Evolutionary conservation across 257 asterid species (phyloP).

Genomic region (Nicotiana sylvestris): DNA sequence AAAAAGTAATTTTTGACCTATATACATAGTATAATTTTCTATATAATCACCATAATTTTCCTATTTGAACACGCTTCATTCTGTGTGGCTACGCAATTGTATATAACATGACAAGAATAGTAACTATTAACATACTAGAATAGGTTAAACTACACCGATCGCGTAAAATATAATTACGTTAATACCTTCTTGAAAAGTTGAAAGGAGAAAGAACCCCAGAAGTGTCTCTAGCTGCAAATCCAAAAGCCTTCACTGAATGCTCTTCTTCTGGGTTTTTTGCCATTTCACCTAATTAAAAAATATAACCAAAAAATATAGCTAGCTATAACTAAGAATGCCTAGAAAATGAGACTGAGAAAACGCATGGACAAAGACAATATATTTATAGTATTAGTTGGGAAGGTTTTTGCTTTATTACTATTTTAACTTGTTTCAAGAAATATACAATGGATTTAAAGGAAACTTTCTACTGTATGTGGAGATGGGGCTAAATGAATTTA

Average conservation of each 20-base stretch:
- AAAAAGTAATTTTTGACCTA: too few species aligned
- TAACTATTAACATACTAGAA: not conserved
- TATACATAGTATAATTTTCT: too few species aligned
- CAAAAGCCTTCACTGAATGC: not conserved
- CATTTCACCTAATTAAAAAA: not conserved
- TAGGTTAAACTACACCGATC: not conserved
- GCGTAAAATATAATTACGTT: accelerated
- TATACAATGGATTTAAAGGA: not conserved
- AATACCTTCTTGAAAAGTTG: conserved; percentile 27
- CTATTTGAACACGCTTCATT: too few species aligned
- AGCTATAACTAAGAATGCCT: not conserved
- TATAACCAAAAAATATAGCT: not conserved
- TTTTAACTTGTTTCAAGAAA: not conserved
- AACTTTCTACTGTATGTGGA: not conserved
- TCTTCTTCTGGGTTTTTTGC: not conserved
- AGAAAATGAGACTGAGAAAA: not conserved
- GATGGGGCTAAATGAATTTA: not conserved
- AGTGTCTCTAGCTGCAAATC: conserved; percentile 20
- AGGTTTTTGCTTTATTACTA: not conserved
- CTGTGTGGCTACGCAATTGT: too few species aligned
- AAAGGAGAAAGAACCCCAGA: conserved; percentile 30
- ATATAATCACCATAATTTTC: too few species aligned
- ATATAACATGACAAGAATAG: too few species aligned
- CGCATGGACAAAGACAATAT: not conserved
- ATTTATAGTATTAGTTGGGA: not conserved